phyloP scores from a whole-genome alignment of 371 early-diverging fungal genomes.

The Mucor saturninus region DNA sequence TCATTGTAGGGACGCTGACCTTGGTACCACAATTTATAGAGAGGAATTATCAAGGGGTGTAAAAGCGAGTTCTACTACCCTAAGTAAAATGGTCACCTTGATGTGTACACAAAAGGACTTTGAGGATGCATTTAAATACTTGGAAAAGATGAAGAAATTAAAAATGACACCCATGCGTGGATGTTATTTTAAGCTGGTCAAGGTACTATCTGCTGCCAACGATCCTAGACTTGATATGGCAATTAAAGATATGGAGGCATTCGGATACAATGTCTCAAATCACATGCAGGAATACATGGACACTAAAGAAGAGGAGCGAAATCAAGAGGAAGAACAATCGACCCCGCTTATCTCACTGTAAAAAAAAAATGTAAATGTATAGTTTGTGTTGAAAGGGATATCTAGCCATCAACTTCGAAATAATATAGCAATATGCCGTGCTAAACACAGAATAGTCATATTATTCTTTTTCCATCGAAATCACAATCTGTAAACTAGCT shows the following conservation, averaged over 20 bases:
- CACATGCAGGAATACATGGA: constrained; percentile 21
- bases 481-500: too few species aligned
- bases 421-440: too few species aligned
- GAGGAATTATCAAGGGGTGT: constrained; percentile 43
- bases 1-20: constrained; percentile 41
- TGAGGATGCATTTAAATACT: constrained; percentile 76
- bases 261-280: constrained; percentile 51
- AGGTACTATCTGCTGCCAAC: constrained; percentile 60
- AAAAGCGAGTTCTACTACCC: constrained; percentile 47
- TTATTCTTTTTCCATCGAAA: too few species aligned
- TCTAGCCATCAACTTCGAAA: too few species aligned
- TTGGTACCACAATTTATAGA: constrained; percentile 54
- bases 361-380: too few species aligned
- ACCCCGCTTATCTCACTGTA: too few species aligned
- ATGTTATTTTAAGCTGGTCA: constrained; percentile 64
- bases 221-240: constrained; percentile 70
- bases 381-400: too few species aligned
- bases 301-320: not conserved
- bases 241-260: constrained; percentile 71
- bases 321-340: not conserved
- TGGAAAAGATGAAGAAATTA: constrained; percentile 73
- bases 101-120: constrained; percentile 65
- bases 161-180: constrained; percentile 62
- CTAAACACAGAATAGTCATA: too few species aligned
- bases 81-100: constrained; percentile 65